These are phyloP conservation scores for Sanguinoderma infundibulare DNA, from an alignment of 1,284 basidiomycete species.

Conservation along the genomic window DNA sequence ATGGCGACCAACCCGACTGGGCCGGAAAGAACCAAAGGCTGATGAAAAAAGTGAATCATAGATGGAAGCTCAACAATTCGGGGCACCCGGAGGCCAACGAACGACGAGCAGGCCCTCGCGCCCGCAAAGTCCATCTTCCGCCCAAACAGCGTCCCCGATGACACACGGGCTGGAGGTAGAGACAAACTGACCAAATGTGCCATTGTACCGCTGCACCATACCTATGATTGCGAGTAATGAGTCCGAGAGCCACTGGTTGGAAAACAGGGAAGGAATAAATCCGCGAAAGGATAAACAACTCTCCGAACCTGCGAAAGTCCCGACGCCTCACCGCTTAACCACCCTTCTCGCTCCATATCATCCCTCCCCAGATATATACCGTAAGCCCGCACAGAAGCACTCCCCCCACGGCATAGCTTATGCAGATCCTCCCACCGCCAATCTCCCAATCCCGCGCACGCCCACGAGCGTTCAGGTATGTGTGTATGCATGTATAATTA, in stretches of 20 bases:
- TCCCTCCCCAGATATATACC: background rate
- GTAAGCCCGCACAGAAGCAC: background rate
- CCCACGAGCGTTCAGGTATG: too few species aligned
- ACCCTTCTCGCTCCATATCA: background rate
- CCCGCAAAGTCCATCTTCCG: too few species aligned
- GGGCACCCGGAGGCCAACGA: too few species aligned
- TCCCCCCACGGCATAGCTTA: background rate
- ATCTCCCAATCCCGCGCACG: background rate
- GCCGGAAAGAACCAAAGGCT: too few species aligned
- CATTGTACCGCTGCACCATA: slow-evolving; percentile 1
- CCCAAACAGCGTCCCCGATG: too few species aligned
- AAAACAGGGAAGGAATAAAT: background rate
- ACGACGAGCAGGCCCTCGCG: too few species aligned
- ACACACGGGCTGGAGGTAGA: background rate
- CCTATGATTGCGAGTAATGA: background rate
- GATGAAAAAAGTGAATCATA: too few species aligned
- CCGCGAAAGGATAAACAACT: too few species aligned
- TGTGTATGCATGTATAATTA: too few species aligned
- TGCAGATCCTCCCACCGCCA: background rate
- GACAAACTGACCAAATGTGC: background rate
- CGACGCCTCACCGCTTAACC: background rate
- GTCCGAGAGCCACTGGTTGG: background rate
- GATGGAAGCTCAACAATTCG: too few species aligned
- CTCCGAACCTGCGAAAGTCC: too few species aligned
- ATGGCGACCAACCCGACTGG: too few species aligned